Percentiles rank a stretch among this genome's conserved stretches.
These are phyloP conservation scores for Calocybe cyanea DNA, from an alignment of 768 basidiomycete species.

Conservation along the genomic window DNA sequence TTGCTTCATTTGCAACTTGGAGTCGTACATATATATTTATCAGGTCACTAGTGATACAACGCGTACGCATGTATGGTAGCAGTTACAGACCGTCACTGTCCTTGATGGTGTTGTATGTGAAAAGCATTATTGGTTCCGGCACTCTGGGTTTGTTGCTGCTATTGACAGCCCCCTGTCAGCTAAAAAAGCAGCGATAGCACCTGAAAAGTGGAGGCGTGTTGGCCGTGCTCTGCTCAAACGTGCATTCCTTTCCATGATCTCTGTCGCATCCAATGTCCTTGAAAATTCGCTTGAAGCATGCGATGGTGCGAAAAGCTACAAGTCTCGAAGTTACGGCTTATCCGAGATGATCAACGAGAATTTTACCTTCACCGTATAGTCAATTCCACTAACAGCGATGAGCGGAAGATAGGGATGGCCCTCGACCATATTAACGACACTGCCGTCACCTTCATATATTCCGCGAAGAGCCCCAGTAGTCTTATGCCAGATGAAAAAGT, in stretches of 20 bases:
- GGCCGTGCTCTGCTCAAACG: conserved; percentile 29
- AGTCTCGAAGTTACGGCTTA: conserved; percentile 4
- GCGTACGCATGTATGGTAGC: too few relatives aligned
- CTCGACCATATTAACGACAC: conserved; percentile 84
- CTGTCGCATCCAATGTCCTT: conserved; percentile 43
- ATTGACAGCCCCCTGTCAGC: conserved; percentile 21
- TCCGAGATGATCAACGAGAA: neutral
- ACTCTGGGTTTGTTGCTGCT: conserved; percentile 21
- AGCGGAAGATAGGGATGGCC: conserved; percentile 77
- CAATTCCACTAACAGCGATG: conserved; percentile 85
- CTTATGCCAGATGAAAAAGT: conserved; percentile 87
- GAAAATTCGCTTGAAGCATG: conserved; percentile 48
- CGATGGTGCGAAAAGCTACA: conserved; percentile 65
- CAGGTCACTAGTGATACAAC: too few relatives aligned
- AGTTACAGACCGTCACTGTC: too few relatives aligned
- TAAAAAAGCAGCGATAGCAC: conserved; percentile 24
- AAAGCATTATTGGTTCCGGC: conserved; percentile 22
- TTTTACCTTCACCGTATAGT: conserved; percentile 75
- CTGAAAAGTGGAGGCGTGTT: conserved; percentile 24
- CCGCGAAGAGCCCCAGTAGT: conserved; percentile 57
- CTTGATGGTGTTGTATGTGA: neutral
- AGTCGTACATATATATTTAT: neutral
- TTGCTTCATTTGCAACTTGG: neutral
- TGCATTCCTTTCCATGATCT: conserved; percentile 56
- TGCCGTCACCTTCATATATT: conserved; percentile 80